Percentiles rank a stretch among this genome's conserved stretches.
Conservation (phyloP, 75 land plant genomes). For the Chamaecyparis obtusa region DNA sequence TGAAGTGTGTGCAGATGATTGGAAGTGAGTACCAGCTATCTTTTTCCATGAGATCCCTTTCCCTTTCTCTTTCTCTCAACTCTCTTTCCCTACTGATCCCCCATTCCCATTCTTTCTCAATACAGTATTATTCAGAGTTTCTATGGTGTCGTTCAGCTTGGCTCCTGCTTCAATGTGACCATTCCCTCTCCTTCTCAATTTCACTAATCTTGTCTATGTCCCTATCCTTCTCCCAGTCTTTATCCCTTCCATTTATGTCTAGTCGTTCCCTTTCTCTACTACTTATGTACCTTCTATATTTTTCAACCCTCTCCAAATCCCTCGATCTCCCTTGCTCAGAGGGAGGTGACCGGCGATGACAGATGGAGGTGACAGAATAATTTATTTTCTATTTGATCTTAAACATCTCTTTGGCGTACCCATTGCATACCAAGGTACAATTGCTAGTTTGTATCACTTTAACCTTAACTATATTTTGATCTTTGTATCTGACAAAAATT, state of each 20-base stretch:
- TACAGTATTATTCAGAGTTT: conserved; percentile 17
- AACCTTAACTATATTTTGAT: too few relatives aligned
- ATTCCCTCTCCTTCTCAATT: conserved; percentile 35
- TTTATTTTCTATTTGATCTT: too few relatives aligned
- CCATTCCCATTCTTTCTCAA: conserved; percentile 20
- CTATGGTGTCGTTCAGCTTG: conserved; percentile 33
- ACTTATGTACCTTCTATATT: conserved; percentile 30
- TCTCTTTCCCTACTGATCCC: conserved; percentile 37
- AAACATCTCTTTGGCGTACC: too few relatives aligned
- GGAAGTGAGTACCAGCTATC: conserved; percentile 42
- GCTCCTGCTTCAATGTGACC: conserved; percentile 44
- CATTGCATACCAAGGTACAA: too few relatives aligned
- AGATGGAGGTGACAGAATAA: too few relatives aligned
- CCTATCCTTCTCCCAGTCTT: conserved; percentile 25
- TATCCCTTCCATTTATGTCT: conserved; percentile 16
- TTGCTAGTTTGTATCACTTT: too few relatives aligned
- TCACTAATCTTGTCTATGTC: conserved; percentile 36
- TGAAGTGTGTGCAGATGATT: not conserved
- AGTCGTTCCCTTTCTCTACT: conserved; percentile 22
- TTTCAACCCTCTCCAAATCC: conserved; percentile 21
- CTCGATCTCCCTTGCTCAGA: conserved; percentile 19
- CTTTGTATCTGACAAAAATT: too few relatives aligned
- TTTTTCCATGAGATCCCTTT: conserved; percentile 29
- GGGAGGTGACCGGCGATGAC: conserved; percentile 7
- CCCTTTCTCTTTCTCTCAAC: conserved; percentile 37